Conservation (phyloP, 108 stramenopile species). For the Pseudonitzschia delicatissima region DNA sequence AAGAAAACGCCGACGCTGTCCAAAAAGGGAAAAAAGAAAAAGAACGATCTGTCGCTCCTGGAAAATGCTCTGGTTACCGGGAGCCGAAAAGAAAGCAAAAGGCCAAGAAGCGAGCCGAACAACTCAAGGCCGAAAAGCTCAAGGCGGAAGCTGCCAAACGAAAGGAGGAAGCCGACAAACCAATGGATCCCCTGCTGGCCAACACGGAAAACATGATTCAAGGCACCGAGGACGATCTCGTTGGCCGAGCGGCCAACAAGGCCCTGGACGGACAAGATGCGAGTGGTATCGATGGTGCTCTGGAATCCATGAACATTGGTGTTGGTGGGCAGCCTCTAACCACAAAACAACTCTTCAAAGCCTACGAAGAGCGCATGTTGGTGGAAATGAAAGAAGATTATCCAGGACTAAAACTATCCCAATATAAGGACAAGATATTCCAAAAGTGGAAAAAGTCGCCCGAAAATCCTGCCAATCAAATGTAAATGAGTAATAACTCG, state of each 20-base stretch:
- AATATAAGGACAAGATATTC: slow-evolving; percentile 92
- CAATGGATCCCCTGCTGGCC: slow-evolving; percentile 67
- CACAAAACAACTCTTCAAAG: slow-evolving; percentile 84
- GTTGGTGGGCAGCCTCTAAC: slow-evolving; percentile 35
- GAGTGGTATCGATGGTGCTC: slow-evolving; percentile 67
- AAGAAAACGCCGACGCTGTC: slow-evolving; percentile 25
- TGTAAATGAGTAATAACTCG: not conserved
- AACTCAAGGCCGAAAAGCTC: slow-evolving; percentile 52
- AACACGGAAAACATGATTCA: slow-evolving; percentile 55
- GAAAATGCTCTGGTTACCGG: slow-evolving; percentile 71
- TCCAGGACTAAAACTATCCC: slow-evolving; percentile 89
- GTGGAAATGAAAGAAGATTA: slow-evolving; percentile 77
- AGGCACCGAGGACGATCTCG: slow-evolving; percentile 34
- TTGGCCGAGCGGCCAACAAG: slow-evolving; percentile 60
- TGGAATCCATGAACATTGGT: slow-evolving; percentile 28
- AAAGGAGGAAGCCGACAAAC: slow-evolving; percentile 35
- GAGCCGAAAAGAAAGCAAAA: slow-evolving; percentile 83
- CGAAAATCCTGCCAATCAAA: slow-evolving; percentile 90
- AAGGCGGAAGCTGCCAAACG: slow-evolving; percentile 33
- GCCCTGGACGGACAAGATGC: slow-evolving; percentile 46
- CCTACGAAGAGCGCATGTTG: slow-evolving; percentile 86
- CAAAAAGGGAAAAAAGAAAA: slow-evolving; percentile 51
- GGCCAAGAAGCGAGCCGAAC: slow-evolving; percentile 51
- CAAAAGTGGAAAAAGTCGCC: slow-evolving; percentile 88
- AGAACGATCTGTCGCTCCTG: slow-evolving; percentile 60